Conservation (phyloP, 306 rosid genomes). For the Astragalus membranaceus region DNA sequence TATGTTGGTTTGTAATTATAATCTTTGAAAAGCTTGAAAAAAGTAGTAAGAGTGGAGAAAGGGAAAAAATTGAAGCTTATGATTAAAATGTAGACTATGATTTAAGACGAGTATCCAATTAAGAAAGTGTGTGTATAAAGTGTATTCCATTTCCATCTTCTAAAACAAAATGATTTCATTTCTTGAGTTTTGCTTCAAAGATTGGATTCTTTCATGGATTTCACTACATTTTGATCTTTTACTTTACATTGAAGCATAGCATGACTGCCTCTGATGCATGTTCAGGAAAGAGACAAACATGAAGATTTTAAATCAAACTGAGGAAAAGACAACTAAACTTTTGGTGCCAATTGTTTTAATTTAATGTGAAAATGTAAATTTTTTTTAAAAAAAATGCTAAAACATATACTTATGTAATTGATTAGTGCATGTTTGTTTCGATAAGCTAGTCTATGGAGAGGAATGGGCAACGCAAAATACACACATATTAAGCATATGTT, state of each 20-base stretch:
- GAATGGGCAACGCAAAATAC: too few species aligned
- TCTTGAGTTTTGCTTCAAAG: slow-evolving; percentile 44
- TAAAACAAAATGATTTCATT: slow-evolving; percentile 49
- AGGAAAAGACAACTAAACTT: slow-evolving; percentile 6
- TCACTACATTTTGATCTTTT: slow-evolving; percentile 26
- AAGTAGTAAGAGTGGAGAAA: slow-evolving; percentile 17
- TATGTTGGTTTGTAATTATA: slow-evolving; percentile 46
- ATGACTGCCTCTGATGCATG: slow-evolving; percentile 3
- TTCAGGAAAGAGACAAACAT: slow-evolving; percentile 3
- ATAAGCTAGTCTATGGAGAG: too few species aligned
- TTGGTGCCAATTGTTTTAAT: slow-evolving; percentile 16
- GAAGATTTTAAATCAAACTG: slow-evolving; percentile 8
- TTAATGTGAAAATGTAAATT: slow-evolving; percentile 15
- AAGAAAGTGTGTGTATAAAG: slow-evolving; percentile 37
- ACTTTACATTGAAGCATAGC: slow-evolving; percentile 26
- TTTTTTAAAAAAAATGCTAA: background rate
- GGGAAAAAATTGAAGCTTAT: slow-evolving; percentile 31
- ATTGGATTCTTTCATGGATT: slow-evolving; percentile 47
- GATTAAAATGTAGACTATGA: slow-evolving; percentile 56
- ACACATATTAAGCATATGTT: too few species aligned
- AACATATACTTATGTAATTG: slow-evolving; percentile 8
- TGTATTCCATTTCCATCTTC: slow-evolving; percentile 53
- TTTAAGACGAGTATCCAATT: slow-evolving; percentile 44
- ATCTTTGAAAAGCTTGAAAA: slow-evolving; percentile 43
- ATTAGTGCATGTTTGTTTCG: background rate